Evolutionary conservation across 805 yeast species (phyloP), one percentile per base, ranked within the genome.

Genomic region (Lipomyces orientalis): DNA sequence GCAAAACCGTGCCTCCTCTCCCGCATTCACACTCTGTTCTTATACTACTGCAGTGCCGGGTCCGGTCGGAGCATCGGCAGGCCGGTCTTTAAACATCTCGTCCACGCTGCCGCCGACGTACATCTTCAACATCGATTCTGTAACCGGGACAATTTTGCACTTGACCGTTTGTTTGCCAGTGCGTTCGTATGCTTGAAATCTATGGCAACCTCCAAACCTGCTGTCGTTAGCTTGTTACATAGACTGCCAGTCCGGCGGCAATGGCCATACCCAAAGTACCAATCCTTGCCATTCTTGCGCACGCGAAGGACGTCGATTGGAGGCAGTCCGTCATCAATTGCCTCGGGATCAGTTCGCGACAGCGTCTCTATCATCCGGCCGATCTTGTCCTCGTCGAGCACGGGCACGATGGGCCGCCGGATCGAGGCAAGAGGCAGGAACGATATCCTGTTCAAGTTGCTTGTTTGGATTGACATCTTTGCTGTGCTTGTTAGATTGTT

Each of bases 351-450:
- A 77, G 46, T 85, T 83, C 31, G 84, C 82, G 64, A 80, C 84
- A 10, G 85, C 22, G 71, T 77, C 67, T 66, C 77, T 62, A 75
- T 82, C 97, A 91, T 91, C 5, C 94, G 85, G 59, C 87, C 89
- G 55, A 91, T 91, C 77, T 91, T 91, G 58, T 83, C 81, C 69
- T 84, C 77, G 74, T 91, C 97, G 35, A 92, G 80, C 1, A 90
- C 96, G 0, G 97, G 97, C 33, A 93, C 89, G 37, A 91, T 91
- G 9, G 97, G 97, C 68, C 97, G 82, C 61, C 86, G 82, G 71
- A 92, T 92, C 68, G 87, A 84, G 3, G 81, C 77, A 25, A 91
- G 79, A 1, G 97, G 96, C 9, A 91, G 81, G 63, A 84, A 86
- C 12, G 85, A 83, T 10, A 85, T 81, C 66, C 83, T 85, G 37